Base-by-base conservation (phyloP, 768 basidiomycete genomes). In the Pleurotus giganteus region DNA sequence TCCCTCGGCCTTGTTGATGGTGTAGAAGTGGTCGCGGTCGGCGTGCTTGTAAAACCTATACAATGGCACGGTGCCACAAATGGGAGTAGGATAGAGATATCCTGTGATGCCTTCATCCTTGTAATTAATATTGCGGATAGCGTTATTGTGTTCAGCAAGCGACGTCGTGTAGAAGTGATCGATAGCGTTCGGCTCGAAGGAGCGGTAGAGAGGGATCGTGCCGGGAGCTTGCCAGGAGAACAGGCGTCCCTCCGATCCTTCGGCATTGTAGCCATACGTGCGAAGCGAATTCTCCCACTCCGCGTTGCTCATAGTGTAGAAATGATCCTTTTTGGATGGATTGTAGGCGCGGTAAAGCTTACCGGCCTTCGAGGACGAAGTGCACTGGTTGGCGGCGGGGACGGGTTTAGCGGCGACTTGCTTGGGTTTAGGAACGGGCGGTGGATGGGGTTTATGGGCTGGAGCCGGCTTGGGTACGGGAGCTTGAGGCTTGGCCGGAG, bases 191-290 rank as follows among this genome's bases (percentile, higher is more conserved):
- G 52, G 28, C 3, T 53, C 12, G 7, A 15, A 53, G 13, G 31
- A 15, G 13, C 52, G 52, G 31, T 42, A 53, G 17, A 61, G 43
- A 15, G 60, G 49, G 29, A 46, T 42, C 23, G 54, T 61, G 11
- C 39, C 41, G 39, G 54, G 41, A 17, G 26, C 49, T 54, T 36
- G 42, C 31, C 17, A 50, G 21, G 36, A 7, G 43, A 54, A 60
- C 34, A 60, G 43, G 21, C 27, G 17, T 8, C 24, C 37, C 17
- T 37, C 52, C 1, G 15, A 21, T 26, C 52, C 52, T 53, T 53
- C 52, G 7, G 3, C 11, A 15, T 26, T 41, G 52, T 53, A 53
- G 23, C 52, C 52, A 24, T 19, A 17, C 3, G 6, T 8, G 11
- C 15, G 24, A 12, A 28, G 12, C 24, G 52, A 34, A 26, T 41